phyloP scores from a whole-genome alignment of 192 early-diverging fungal species.

The Funneliformis geosporum region DNA sequence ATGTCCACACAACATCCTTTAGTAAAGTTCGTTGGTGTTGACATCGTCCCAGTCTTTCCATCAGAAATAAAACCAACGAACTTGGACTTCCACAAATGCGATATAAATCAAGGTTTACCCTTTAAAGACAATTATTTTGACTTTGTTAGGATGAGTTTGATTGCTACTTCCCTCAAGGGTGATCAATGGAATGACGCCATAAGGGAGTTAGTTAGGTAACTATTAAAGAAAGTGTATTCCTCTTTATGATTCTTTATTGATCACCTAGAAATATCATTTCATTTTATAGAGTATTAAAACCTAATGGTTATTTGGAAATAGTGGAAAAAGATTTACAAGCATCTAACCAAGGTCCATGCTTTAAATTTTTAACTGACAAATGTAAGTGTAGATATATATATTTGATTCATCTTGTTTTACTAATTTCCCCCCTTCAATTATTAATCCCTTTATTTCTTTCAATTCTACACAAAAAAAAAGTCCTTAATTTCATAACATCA shows the following conservation, averaged over 20 bases:
- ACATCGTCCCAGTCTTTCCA: slow-evolving; percentile 41
- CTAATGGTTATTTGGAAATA: not conserved
- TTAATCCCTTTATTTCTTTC: too few relatives aligned
- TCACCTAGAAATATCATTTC: too few relatives aligned
- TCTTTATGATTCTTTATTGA: too few relatives aligned
- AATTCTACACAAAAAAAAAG: not conserved
- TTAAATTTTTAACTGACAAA: not conserved
- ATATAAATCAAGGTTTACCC: slow-evolving; percentile 11
- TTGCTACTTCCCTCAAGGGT: not conserved
- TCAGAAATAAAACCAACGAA: slow-evolving; percentile 45
- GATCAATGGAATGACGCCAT: not conserved
- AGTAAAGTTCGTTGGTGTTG: slow-evolving; percentile 37
- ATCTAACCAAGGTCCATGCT: not conserved
- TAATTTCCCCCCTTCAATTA: too few relatives aligned
- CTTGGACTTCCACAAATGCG: slow-evolving; percentile 39
- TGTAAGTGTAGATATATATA: not conserved
- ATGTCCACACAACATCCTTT: not conserved
- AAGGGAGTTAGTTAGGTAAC: slow-evolving; percentile 7
- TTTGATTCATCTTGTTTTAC: too few relatives aligned
- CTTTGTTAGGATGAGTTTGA: slow-evolving; percentile 4
- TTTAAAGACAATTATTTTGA: slow-evolving; percentile 1
- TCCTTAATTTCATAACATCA: not conserved
- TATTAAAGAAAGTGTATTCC: not conserved
- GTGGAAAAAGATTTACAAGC: not conserved
- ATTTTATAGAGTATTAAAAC: not conserved